Evolutionary conservation across 768 basidiomycete species (phyloP).

Genomic region (Leucogyrophana mollusca): DNA sequence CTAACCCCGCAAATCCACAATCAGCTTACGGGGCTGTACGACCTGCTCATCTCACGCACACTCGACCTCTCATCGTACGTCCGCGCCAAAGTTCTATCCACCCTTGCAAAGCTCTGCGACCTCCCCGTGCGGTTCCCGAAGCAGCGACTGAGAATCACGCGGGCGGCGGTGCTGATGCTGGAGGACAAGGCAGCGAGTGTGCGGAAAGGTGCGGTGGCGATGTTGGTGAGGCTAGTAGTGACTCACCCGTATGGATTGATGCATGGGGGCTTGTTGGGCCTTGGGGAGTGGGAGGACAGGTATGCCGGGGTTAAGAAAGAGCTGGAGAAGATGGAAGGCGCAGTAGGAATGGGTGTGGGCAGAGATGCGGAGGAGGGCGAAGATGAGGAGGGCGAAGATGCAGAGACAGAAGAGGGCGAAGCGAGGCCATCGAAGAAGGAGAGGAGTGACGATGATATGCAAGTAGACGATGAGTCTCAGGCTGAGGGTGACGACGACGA

Average conservation of each 20-base stretch:
- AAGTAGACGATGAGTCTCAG: constrained; percentile 47
- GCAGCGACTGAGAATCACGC: constrained; percentile 73
- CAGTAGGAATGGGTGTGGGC: constrained; percentile 61
- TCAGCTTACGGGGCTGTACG: constrained; percentile 79
- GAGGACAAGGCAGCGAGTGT: constrained; percentile 90
- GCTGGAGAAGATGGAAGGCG: constrained; percentile 67
- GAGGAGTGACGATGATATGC: constrained; percentile 50
- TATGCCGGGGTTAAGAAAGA: constrained; percentile 64
- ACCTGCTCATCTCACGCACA: constrained; percentile 81
- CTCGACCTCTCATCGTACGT: constrained; percentile 91
- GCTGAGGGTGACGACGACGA: constrained; percentile 31
- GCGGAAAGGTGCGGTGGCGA: constrained; percentile 77
- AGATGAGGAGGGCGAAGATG: constrained; percentile 33
- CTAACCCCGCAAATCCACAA: constrained; percentile 52
- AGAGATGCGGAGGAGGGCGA: constrained; percentile 35
- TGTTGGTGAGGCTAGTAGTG: constrained; percentile 70
- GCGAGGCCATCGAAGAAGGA: constrained; percentile 19
- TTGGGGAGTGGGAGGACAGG: constrained; percentile 69
- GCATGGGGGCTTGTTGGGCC: constrained; percentile 79
- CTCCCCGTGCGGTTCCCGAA: constrained; percentile 81
- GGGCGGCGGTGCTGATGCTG: constrained; percentile 73
- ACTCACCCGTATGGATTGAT: constrained; percentile 89
- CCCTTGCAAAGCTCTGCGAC: constrained; percentile 75
- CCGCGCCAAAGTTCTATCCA: constrained; percentile 80
- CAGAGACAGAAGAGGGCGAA: constrained; percentile 33